A percentile compares a stretch with the other conserved stretches of the same genome.
Evolutionary conservation across 2,329 filamentous ascomycete species (phyloP).

Genomic region (Bipolaris oryzae): DNA sequence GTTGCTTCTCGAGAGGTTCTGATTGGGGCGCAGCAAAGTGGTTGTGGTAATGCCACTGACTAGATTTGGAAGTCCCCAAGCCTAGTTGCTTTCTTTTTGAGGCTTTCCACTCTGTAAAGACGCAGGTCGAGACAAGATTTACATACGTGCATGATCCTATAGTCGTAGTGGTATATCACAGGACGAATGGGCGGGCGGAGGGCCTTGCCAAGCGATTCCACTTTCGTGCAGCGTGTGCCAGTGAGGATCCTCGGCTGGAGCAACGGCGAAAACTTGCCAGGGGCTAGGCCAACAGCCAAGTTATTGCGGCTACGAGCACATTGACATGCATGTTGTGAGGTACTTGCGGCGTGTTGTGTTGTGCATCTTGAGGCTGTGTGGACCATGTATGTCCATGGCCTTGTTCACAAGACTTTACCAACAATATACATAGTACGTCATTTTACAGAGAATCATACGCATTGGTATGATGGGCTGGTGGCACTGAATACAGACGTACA

Average conservation of each 20-base stretch:
- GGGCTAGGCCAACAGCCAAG: background rate
- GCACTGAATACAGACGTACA: too few species aligned
- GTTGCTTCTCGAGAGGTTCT: background rate
- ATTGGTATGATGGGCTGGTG: too few species aligned
- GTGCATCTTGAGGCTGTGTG: background rate
- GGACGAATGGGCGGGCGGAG: slow-evolving; percentile 1
- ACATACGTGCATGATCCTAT: background rate
- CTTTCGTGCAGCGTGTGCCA: background rate
- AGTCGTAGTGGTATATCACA: background rate
- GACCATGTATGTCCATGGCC: background rate
- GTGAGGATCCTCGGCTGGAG: background rate
- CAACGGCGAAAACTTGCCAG: background rate
- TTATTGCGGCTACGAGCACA: background rate
- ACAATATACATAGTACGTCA: too few species aligned
- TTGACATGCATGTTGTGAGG: background rate
- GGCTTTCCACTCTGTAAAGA: background rate
- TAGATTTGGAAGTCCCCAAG: background rate
- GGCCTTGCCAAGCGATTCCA: background rate
- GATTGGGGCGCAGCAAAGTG: slow-evolving; percentile 1
- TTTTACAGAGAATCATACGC: too few species aligned
- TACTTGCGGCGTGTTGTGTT: background rate
- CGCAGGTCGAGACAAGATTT: background rate
- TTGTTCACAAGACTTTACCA: too few species aligned
- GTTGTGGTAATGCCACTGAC: background rate
- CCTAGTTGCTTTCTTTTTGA: background rate